phyloP scores from a whole-genome alignment of 2,329 filamentous ascomycete genomes.

The Pseudohalonectria lignicola region DNA sequence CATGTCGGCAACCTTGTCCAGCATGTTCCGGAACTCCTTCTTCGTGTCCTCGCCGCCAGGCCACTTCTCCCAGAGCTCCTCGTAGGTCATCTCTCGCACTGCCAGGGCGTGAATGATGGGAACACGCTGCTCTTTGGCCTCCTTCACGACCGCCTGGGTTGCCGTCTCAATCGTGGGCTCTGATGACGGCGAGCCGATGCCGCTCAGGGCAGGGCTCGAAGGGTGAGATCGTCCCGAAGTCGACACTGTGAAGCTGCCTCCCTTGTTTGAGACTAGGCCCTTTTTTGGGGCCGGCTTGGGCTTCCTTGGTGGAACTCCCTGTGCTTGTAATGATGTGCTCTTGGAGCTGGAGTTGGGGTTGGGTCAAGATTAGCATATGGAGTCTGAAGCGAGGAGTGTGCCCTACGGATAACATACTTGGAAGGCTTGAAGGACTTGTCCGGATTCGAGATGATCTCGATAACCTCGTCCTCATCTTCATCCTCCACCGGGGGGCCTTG shows the following conservation, averaged over 20 bases:
- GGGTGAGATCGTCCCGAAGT: conserved; percentile 24
- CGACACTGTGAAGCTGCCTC: conserved; percentile 2
- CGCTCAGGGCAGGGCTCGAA: conserved; percentile 44
- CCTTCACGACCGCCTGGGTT: conserved; percentile 42
- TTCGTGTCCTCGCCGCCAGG: conserved; percentile 26
- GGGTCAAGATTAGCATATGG: no score
- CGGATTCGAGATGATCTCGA: conserved; percentile 1
- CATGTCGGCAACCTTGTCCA: conserved; percentile 48
- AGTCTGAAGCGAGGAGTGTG: no score
- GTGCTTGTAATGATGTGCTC: neutral
- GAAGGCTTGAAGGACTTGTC: neutral
- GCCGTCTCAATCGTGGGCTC: conserved; percentile 36
- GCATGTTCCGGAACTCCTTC: conserved; percentile 39
- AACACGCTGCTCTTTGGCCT: conserved; percentile 26
- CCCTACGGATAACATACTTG: conserved; percentile 1
- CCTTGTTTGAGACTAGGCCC: conserved; percentile 8
- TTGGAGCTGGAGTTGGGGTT: neutral
- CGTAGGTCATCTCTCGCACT: conserved; percentile 36
- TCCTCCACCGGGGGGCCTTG: conserved; percentile 5
- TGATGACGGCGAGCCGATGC: conserved; percentile 38
- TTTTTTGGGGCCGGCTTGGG: conserved; percentile 8
- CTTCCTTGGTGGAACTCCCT: conserved; percentile 7
- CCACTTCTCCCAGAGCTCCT: conserved; percentile 39
- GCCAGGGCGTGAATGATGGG: conserved; percentile 52
- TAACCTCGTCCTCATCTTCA: conserved; percentile 9